A percentile compares a stretch with the other conserved stretches of the same genome.
phyloP scores from a whole-genome alignment of 169 alveolate genomes.

The Theileria equi region DNA sequence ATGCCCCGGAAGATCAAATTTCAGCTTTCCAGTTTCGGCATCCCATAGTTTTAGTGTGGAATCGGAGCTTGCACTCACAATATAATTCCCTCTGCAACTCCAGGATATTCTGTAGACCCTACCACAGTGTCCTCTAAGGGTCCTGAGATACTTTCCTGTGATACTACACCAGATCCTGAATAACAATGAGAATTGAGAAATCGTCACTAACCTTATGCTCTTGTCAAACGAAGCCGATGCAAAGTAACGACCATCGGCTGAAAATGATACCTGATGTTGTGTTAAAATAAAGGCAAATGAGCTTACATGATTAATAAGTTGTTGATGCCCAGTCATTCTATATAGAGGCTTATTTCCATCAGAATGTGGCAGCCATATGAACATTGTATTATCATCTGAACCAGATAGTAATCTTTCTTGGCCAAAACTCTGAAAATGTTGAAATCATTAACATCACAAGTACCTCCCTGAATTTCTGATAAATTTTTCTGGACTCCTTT shows the following conservation, averaged over 20 bases:
- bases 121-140: conserved; percentile 97
- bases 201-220: conserved; percentile 79
- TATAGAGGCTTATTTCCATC: conserved; percentile 70
- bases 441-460: conserved; percentile 47
- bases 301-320: conserved; percentile 90
- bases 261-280: conserved; percentile 73
- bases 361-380: conserved; percentile 88
- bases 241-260: conserved; percentile 95
- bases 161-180: conserved; percentile 83
- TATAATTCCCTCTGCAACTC: conserved; percentile 94
- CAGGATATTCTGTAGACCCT: conserved; percentile 95
- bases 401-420: conserved; percentile 95
- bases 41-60: conserved; percentile 94
- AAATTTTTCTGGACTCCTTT: conserved; percentile 37
- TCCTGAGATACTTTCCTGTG: conserved; percentile 88
- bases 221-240: conserved; percentile 98
- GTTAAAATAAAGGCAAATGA: not conserved
- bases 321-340: conserved; percentile 96
- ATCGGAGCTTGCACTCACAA: conserved; percentile 94
- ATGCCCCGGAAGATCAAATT: conserved; percentile 97
- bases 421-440: conserved; percentile 64
- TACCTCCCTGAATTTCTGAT: conserved; percentile 53
- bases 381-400: conserved; percentile 96
- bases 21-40: conserved; percentile 86
- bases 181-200: not conserved